Percentiles rank a stretch among this genome's conserved stretches.
phyloP scores from a whole-genome alignment of 257 asterid genomes.

The Perilla frutescens region DNA sequence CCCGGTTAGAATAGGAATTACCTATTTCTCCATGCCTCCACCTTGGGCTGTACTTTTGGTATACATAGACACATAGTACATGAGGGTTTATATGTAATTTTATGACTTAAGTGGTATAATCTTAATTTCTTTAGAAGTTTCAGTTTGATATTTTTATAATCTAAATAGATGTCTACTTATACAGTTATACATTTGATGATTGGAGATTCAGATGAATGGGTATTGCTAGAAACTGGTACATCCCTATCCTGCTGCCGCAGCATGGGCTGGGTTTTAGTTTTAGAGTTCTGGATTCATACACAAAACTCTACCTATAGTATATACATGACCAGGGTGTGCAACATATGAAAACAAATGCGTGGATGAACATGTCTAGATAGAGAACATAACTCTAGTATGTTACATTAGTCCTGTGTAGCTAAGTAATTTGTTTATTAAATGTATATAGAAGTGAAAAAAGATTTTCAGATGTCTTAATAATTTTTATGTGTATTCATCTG shows the following conservation, averaged over 20 bases:
- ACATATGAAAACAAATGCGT: background rate
- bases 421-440: background rate
- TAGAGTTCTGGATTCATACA: background rate
- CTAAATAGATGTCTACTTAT: background rate
- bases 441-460: background rate
- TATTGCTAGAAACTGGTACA: background rate
- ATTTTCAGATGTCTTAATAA: background rate
- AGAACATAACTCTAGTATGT: background rate
- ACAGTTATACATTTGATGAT: slow-evolving; percentile 8
- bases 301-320: background rate
- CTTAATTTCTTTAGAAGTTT: background rate
- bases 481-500: background rate
- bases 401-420: background rate
- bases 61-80: background rate
- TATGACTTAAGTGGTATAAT: background rate
- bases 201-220: background rate
- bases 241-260: background rate
- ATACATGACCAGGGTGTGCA: background rate
- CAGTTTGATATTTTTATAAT: slow-evolving; percentile 15
- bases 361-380: background rate
- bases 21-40: background rate
- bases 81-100: slow-evolving; percentile 7
- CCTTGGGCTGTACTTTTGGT: background rate
- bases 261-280: slow-evolving; percentile 24
- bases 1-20: background rate